These are phyloP conservation scores for Syncephalis plumigaleata DNA, from an alignment of 371 early-diverging fungal genomes.

Conservation along the genomic window DNA sequence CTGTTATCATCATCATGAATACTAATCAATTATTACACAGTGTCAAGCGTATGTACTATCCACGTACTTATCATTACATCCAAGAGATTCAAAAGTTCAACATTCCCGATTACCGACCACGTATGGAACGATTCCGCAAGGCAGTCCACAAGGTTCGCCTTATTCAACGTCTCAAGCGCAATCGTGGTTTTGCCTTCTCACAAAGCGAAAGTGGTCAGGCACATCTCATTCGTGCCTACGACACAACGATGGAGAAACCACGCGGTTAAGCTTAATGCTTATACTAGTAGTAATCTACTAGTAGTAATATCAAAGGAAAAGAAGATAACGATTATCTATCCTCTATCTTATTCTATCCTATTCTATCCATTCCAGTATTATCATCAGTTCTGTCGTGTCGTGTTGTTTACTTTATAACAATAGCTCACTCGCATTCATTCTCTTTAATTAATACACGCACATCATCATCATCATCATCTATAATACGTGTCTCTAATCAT, in stretches of 20 bases:
- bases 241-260: constrained; percentile 88
- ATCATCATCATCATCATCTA: too few relatives aligned
- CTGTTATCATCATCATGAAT: background rate
- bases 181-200: constrained; percentile 93
- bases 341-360: too few relatives aligned
- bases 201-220: constrained; percentile 93
- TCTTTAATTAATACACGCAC: too few relatives aligned
- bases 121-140: constrained; percentile 93
- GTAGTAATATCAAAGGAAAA: too few relatives aligned
- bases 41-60: constrained; percentile 58
- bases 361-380: too few relatives aligned
- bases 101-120: constrained; percentile 92
- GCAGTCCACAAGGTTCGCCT: constrained; percentile 91
- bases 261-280: constrained; percentile 28
- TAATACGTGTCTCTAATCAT: too few relatives aligned
- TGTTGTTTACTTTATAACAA: too few relatives aligned
- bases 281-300: too few relatives aligned
- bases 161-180: constrained; percentile 81
- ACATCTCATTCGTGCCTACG: constrained; percentile 84
- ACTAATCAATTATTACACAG: background rate
- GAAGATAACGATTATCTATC: too few relatives aligned
- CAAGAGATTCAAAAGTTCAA: constrained; percentile 97
- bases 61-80: constrained; percentile 78
- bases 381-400: too few relatives aligned
- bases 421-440: too few relatives aligned